A percentile compares a stretch with the other conserved stretches of the same genome.
Evolutionary conservation across 2,329 filamentous ascomycete species (phyloP).

Genomic region (Apiospora saccharicola): DNA sequence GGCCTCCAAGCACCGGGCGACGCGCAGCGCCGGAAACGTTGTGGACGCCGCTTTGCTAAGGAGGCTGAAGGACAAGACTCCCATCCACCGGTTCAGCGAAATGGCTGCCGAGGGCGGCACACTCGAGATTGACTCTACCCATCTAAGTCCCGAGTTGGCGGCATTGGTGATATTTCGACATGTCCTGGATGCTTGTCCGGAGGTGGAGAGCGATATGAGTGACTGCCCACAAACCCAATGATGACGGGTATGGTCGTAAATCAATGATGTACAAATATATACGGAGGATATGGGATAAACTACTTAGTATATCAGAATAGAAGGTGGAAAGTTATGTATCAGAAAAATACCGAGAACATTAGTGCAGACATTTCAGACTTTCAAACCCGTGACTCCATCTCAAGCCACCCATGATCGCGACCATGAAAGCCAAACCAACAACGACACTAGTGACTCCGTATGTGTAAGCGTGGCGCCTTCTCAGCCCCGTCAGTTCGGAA

Average conservation of each 20-base stretch:
- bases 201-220: not conserved
- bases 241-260: not conserved
- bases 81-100: not conserved
- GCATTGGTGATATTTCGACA: not conserved
- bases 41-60: not conserved
- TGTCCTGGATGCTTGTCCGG: not conserved
- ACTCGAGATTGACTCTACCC: not conserved
- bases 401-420: constrained; percentile 78
- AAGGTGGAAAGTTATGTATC: not conserved
- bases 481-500: constrained; percentile 62
- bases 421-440: constrained; percentile 64
- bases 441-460: constrained; percentile 71
- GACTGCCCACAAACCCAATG: not conserved
- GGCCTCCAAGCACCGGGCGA: not conserved
- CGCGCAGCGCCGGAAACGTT: not conserved
- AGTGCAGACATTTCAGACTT: constrained; percentile 47
- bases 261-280: not conserved
- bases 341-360: not conserved
- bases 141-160: not conserved
- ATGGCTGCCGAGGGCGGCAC: too few relatives aligned
- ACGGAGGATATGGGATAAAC: not conserved
- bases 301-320: not conserved
- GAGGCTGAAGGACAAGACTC: not conserved
- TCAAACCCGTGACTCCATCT: constrained; percentile 71
- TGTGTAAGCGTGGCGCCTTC: constrained; percentile 64